Percentiles rank a stretch among this genome's conserved stretches.
Conservation (phyloP, 768 basidiomycete species). For the Mycena indigotica region DNA sequence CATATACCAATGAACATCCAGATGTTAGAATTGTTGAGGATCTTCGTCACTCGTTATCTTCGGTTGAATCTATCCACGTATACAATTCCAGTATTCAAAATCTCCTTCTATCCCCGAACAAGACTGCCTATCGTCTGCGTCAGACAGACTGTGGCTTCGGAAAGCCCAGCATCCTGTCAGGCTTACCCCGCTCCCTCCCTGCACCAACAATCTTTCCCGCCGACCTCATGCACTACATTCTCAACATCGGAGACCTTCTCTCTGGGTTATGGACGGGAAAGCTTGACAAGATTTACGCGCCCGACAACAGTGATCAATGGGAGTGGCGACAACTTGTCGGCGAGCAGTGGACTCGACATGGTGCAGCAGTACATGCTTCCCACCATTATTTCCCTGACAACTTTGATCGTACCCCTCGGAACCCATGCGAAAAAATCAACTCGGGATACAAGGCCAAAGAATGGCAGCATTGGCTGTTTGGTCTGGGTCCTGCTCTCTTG, state of each 20-base stretch:
- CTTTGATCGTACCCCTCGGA: conserved; percentile 7
- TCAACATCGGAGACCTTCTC: conserved; percentile 19
- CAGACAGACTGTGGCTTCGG: neutral
- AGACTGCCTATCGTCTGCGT: neutral
- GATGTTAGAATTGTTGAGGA: no score
- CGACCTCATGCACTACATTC: conserved; percentile 24
- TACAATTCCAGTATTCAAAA: neutral
- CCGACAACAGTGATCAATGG: neutral
- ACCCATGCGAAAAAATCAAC: conserved; percentile 16
- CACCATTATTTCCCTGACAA: neutral
- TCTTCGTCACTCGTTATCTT: neutral
- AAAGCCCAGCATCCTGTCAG: conserved; percentile 23
- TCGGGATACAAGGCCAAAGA: conserved; percentile 24
- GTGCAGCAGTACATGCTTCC: neutral
- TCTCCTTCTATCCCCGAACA: neutral
- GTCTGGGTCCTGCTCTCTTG: conserved; percentile 28
- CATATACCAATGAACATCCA: neutral
- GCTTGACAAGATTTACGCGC: conserved; percentile 14
- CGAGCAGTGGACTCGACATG: neutral
- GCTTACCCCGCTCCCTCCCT: conserved; percentile 13
- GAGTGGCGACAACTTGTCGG: neutral
- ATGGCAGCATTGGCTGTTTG: conserved; percentile 14
- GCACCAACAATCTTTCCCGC: conserved; percentile 14
- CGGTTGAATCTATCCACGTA: neutral
- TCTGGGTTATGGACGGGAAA: conserved; percentile 23